Conservation (phyloP, 176 grass and related monocot genomes). For the Secale cereale region DNA sequence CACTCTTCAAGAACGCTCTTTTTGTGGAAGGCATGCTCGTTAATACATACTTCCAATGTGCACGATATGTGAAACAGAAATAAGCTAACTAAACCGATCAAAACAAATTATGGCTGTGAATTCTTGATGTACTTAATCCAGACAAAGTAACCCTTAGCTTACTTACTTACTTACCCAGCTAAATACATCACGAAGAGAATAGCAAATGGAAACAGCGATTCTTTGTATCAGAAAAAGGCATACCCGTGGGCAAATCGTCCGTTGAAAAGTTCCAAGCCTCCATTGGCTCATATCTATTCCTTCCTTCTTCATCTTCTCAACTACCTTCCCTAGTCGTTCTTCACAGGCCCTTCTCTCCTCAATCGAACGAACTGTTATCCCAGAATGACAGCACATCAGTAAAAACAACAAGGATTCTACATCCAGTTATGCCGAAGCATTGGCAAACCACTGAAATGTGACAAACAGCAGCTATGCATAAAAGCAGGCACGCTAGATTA, state of each 20-base stretch:
- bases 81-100: not conserved
- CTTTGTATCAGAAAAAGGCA: not conserved
- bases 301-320: conserved; percentile 36
- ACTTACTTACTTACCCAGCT: not conserved
- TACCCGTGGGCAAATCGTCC: conserved; percentile 39
- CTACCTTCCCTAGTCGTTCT: conserved; percentile 29
- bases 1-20: not conserved
- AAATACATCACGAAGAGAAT: not conserved
- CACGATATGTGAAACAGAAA: not conserved
- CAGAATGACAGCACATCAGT: not conserved
- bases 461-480: not conserved
- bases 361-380: not conserved
- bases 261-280: conserved; percentile 33
- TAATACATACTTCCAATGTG: not conserved
- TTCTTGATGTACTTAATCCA: not conserved
- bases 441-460: not conserved
- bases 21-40: not conserved
- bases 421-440: not conserved
- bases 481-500: not conserved
- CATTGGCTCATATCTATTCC: conserved; percentile 46
- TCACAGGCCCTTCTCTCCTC: conserved; percentile 1
- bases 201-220: not conserved
- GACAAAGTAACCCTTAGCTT: not conserved
- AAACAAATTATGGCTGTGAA: not conserved
- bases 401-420: not conserved